These are phyloP conservation scores for Colletotrichum chrysophilum DNA, from an alignment of 2,329 filamentous ascomycete genomes.

Conservation along the genomic window DNA sequence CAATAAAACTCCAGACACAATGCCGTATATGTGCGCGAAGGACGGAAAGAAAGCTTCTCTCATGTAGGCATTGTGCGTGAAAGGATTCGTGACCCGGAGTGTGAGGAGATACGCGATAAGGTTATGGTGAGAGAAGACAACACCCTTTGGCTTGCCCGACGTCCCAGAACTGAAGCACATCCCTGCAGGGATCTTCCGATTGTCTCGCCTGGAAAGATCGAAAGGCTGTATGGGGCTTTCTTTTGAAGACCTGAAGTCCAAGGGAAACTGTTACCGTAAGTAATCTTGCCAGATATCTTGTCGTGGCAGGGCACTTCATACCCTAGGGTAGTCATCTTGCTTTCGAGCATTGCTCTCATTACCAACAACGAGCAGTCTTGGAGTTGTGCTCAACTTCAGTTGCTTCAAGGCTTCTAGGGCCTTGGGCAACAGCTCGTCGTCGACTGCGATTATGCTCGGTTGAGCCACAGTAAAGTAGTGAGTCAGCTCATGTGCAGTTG, in stretches of 20 bases:
- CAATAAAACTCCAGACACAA: constrained; percentile 25
- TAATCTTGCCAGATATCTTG: background rate
- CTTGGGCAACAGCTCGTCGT: constrained; percentile 6
- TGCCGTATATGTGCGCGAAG: constrained; percentile 30
- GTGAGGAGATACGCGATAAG: constrained; percentile 26
- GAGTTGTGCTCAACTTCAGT: background rate
- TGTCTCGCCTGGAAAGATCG: background rate
- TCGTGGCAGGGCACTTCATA: background rate
- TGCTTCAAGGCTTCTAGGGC: constrained; percentile 15
- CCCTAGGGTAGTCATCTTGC: background rate
- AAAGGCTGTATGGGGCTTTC: background rate
- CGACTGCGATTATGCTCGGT: constrained; percentile 24
- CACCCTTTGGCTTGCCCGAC: constrained; percentile 27
- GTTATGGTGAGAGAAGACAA: constrained; percentile 27
- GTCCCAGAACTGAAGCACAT: constrained; percentile 30
- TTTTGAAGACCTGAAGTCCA: background rate
- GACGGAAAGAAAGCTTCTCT: constrained; percentile 32
- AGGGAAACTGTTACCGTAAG: background rate
- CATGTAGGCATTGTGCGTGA: constrained; percentile 25
- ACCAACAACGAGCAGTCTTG: background rate
- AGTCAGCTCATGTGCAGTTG: constrained; percentile 26
- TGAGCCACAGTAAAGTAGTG: constrained; percentile 26
- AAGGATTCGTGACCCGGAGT: constrained; percentile 26
- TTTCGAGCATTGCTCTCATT: background rate
- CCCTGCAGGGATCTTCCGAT: constrained; percentile 11